Conservation (phyloP, 345 rosid genomes). For the Eucalyptus tenuipes region DNA sequence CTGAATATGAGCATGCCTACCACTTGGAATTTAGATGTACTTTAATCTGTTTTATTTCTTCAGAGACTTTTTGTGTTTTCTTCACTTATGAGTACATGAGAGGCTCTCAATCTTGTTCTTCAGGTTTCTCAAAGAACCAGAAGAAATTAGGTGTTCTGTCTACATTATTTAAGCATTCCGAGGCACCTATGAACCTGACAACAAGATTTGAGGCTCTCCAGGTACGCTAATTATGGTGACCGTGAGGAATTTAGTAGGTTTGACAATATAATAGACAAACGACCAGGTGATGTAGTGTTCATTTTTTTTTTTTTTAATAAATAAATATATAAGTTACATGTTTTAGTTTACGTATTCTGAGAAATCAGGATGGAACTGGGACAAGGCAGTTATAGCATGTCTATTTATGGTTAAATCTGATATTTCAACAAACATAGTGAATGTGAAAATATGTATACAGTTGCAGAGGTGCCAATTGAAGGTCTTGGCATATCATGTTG, state of each 20-base stretch:
- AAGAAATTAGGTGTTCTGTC: conserved; percentile 44
- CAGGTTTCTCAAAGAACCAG: conserved; percentile 42
- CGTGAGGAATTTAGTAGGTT: not conserved
- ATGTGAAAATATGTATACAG: not conserved
- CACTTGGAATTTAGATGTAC: not conserved
- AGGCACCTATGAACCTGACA: conserved; percentile 29
- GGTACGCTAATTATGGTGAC: conserved; percentile 23
- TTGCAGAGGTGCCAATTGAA: not conserved
- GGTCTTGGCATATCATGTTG: not conserved
- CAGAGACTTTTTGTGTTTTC: not conserved
- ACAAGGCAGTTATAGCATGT: not conserved
- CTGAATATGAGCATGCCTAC: not conserved
- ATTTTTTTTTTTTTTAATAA: not conserved
- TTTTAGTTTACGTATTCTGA: not conserved
- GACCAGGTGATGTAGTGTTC: not conserved
- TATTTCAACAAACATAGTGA: not conserved
- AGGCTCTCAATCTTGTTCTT: conserved; percentile 2
- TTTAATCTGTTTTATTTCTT: not conserved
- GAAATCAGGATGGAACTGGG: not conserved
- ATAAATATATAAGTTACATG: not conserved
- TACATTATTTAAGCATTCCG: conserved; percentile 44
- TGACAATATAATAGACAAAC: not conserved
- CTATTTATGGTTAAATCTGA: not conserved
- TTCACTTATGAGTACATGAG: not conserved
- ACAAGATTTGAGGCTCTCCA: conserved; percentile 83